phyloP scores from a whole-genome alignment of 2,329 filamentous ascomycete genomes.

The Fonsecaea erecta region DNA sequence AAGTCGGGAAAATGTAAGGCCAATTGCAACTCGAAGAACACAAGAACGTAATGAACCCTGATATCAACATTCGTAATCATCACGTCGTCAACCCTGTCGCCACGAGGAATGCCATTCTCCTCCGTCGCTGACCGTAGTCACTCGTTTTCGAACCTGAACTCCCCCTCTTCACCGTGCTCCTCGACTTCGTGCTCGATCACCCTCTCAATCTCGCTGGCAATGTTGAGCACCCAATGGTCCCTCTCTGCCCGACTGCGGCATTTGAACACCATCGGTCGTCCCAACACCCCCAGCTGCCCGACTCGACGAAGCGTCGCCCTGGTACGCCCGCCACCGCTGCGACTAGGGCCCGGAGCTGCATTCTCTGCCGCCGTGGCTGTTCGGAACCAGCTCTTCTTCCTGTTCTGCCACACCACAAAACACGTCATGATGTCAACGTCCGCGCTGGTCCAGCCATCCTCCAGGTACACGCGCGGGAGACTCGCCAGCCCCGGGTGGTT shows the following conservation, averaged over 20 bases:
- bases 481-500: slow-evolving; percentile 36
- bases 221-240: slow-evolving; percentile 70
- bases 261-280: slow-evolving; percentile 68
- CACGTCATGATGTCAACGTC: slow-evolving; percentile 40
- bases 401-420: slow-evolving; percentile 38
- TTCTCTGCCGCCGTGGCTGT: slow-evolving; percentile 38
- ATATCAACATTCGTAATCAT: too few species aligned
- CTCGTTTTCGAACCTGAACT: slow-evolving; percentile 28
- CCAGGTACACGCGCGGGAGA: slow-evolving; percentile 40
- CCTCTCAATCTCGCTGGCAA: slow-evolving; percentile 67
- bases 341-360: too few species aligned
- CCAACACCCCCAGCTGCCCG: slow-evolving; percentile 63
- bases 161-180: slow-evolving; percentile 25
- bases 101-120: neutral
- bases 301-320: slow-evolving; percentile 58
- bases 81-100: too few species aligned
- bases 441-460: slow-evolving; percentile 39
- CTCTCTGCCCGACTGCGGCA: slow-evolving; percentile 67
- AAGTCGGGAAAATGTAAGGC: too few species aligned
- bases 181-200: slow-evolving; percentile 32
- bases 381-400: slow-evolving; percentile 35
- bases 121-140: neutral
- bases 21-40: too few species aligned
- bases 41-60: too few species aligned
- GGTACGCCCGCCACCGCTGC: slow-evolving; percentile 10